These are phyloP conservation scores for Sanguinoderma infundibulare DNA, from an alignment of 1,284 basidiomycete species.

Conservation along the genomic window DNA sequence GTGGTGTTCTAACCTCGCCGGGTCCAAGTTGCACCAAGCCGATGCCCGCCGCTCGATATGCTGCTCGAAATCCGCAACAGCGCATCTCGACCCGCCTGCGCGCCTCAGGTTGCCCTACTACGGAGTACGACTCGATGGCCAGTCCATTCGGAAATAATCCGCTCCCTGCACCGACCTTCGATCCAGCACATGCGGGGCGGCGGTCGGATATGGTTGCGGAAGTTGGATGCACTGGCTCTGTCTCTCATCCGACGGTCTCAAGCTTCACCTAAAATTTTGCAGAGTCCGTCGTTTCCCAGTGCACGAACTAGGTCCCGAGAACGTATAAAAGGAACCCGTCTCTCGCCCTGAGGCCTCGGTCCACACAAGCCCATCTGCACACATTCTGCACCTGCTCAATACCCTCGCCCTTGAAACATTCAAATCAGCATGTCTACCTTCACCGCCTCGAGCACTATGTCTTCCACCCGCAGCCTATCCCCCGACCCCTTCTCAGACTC, in stretches of 20 bases:
- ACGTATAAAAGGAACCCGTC: background rate
- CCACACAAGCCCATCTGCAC: background rate
- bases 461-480: background rate
- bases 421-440: background rate
- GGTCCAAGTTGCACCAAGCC: too few species aligned
- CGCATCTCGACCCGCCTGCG: too few species aligned
- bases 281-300: background rate
- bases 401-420: background rate
- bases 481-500: slow-evolving; percentile 1
- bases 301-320: background rate
- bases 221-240: background rate
- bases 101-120: too few species aligned
- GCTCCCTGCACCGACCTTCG: background rate
- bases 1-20: too few species aligned
- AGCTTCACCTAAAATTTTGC: background rate
- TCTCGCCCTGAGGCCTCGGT: too few species aligned
- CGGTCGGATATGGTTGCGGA: background rate
- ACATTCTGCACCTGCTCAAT: background rate
- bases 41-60: too few species aligned
- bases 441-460: background rate
- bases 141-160: too few species aligned
- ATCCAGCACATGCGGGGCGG: background rate
- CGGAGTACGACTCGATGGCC: too few species aligned
- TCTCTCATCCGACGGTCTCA: background rate
- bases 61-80: too few species aligned